Evolutionary conservation across 2,329 filamentous ascomycete genomes (phyloP).

Genomic region (Fusarium buharicum): DNA sequence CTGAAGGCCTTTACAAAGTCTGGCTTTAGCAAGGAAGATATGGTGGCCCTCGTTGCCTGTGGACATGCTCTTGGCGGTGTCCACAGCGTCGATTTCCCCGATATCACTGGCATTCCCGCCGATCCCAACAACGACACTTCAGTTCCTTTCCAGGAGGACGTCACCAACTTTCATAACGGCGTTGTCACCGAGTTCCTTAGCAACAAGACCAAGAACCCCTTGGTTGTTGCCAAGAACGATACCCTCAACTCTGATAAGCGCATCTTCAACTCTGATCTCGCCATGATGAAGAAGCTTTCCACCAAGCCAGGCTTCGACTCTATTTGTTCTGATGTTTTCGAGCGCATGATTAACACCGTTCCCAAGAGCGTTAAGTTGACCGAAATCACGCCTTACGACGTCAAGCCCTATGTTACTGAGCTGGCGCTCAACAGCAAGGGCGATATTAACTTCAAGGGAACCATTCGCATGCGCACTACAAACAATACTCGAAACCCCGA

Average conservation of each 20-base stretch:
- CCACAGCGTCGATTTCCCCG: constrained; percentile 55
- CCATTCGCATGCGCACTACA: constrained; percentile 40
- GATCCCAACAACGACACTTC: constrained; percentile 43
- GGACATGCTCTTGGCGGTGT: constrained; percentile 55
- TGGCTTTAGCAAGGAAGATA: constrained; percentile 49
- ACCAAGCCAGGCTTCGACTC: constrained; percentile 50
- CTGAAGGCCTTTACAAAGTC: constrained; percentile 45
- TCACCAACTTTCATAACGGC: constrained; percentile 55
- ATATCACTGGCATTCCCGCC: constrained; percentile 46
- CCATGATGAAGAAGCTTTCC: constrained; percentile 55
- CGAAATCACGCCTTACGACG: constrained; percentile 42
- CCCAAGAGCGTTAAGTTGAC: constrained; percentile 46
- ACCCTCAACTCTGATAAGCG: constrained; percentile 55
- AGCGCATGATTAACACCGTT: constrained; percentile 52
- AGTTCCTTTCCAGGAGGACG: constrained; percentile 50
- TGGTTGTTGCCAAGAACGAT: constrained; percentile 54
- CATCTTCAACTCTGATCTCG: constrained; percentile 57
- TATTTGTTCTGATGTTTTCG: constrained; percentile 47
- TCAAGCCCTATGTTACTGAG: constrained; percentile 49
- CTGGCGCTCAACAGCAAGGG: constrained; percentile 44
- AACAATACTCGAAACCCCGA: constrained; percentile 31
- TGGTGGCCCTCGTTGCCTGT: constrained; percentile 52
- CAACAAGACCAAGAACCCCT: constrained; percentile 55
- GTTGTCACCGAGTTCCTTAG: constrained; percentile 57
- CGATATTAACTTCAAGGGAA: constrained; percentile 41